phyloP scores from a whole-genome alignment of 192 early-diverging fungal genomes.

The Umbelopsis sp. region DNA sequence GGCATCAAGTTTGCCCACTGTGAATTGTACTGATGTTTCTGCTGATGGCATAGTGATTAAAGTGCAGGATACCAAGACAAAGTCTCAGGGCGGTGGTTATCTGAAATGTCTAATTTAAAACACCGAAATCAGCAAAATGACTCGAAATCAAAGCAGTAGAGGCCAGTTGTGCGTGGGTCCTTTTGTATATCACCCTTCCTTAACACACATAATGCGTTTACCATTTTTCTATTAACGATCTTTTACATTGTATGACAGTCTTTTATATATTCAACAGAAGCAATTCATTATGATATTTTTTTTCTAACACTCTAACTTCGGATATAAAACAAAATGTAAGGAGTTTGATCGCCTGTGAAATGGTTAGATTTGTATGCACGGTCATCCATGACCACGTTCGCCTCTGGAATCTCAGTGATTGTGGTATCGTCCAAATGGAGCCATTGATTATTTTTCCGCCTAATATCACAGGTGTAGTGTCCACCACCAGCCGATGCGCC shows the following conservation, averaged over 20 bases:
- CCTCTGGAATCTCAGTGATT: conserved; percentile 57
- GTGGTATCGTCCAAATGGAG: conserved; percentile 90
- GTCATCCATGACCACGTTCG: conserved; percentile 60
- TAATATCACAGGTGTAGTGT: conserved; percentile 96
- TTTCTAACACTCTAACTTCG: conserved; percentile 28
- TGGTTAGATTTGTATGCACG: conserved; percentile 22
- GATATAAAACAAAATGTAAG: conserved; percentile 83
- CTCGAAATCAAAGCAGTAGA: too few relatives aligned
- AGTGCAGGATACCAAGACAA: too few relatives aligned
- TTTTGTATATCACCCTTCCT: neutral
- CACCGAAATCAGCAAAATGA: too few relatives aligned
- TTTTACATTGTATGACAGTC: too few relatives aligned
- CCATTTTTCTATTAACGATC: neutral
- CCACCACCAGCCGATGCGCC: conserved; percentile 85
- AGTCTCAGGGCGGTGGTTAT: neutral
- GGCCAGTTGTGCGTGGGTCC: neutral
- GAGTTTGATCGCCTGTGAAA: conserved; percentile 57
- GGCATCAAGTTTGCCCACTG: conserved; percentile 93
- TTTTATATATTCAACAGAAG: neutral
- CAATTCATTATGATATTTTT: conserved; percentile 10
- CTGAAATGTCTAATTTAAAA: too few relatives aligned
- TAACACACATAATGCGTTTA: neutral
- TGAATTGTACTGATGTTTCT: conserved; percentile 71
- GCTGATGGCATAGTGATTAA: neutral
- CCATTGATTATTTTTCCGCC: conserved; percentile 76